These are phyloP conservation scores for Euphorbia schlechtendalii DNA, from an alignment of 441 rosid species.

Conservation along the genomic window DNA sequence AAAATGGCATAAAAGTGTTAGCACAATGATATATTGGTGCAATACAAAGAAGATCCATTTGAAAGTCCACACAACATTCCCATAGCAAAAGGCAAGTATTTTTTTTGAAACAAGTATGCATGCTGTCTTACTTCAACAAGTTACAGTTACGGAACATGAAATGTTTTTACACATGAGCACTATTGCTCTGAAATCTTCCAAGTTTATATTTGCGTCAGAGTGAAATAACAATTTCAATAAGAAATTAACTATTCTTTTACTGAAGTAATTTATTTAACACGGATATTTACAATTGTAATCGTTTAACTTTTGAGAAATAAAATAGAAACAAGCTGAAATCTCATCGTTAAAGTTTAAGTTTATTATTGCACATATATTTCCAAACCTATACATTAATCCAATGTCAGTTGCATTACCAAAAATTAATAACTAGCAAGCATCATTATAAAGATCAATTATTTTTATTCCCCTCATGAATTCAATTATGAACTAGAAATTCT, in stretches of 20 bases:
- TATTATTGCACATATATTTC: no score
- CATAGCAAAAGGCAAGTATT: not conserved
- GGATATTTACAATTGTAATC: not conserved
- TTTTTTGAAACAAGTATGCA: not conserved
- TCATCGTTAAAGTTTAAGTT: not conserved
- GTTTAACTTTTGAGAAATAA: no score
- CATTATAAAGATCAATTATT: not conserved
- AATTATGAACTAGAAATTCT: not conserved
- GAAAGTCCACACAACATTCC: not conserved
- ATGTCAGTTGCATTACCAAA: not conserved
- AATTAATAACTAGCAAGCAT: not conserved
- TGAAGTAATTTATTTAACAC: not conserved
- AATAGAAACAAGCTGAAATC: slow-evolving; percentile 9
- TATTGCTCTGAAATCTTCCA: not conserved
- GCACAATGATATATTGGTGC: slow-evolving; percentile 6
- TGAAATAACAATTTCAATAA: not conserved
- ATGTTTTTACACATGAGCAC: not conserved
- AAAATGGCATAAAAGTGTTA: slow-evolving; percentile 9
- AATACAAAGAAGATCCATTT: not conserved
- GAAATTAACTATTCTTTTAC: no score
- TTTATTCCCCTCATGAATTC: slow-evolving; percentile 3
- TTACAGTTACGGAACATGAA: not conserved
- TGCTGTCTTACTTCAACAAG: not conserved
- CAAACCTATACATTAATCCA: no score
- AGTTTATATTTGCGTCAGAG: not conserved